These are phyloP conservation scores for Lachnellula arida DNA, from an alignment of 2,329 filamentous ascomycete species.

Conservation along the genomic window DNA sequence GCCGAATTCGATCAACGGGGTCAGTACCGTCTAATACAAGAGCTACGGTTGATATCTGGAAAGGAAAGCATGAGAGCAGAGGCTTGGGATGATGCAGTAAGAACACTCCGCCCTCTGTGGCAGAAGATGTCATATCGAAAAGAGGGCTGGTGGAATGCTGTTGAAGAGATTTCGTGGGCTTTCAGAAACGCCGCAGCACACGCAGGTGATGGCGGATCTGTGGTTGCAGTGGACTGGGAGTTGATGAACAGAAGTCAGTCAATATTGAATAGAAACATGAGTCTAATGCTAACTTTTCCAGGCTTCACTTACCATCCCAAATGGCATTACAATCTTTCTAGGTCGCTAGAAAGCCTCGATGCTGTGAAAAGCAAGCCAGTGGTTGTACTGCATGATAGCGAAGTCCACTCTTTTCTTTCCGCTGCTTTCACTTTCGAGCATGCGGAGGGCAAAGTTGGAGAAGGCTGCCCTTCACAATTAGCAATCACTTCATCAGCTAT, in stretches of 20 bases:
- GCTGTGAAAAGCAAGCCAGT: constrained; percentile 41
- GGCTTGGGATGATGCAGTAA: constrained; percentile 50
- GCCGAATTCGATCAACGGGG: constrained; percentile 49
- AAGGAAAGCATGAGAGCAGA: constrained; percentile 48
- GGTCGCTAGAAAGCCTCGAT: constrained; percentile 48
- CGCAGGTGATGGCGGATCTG: constrained; percentile 48
- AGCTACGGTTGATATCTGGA: constrained; percentile 51
- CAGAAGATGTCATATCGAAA: constrained; percentile 49
- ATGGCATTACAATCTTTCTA: constrained; percentile 59
- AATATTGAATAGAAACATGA: background rate
- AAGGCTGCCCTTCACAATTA: constrained; percentile 54
- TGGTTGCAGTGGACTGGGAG: constrained; percentile 62
- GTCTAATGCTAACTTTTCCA: constrained; percentile 29
- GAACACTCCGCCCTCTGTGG: constrained; percentile 54
- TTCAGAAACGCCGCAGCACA: constrained; percentile 52
- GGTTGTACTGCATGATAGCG: constrained; percentile 47
- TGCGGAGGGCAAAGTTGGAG: constrained; percentile 57
- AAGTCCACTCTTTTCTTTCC: constrained; percentile 49
- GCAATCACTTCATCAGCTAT: constrained; percentile 53
- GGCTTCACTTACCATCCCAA: constrained; percentile 50
- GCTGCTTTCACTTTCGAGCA: constrained; percentile 54
- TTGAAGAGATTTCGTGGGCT: constrained; percentile 58
- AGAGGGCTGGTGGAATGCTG: constrained; percentile 56
- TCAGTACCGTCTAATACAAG: constrained; percentile 50
- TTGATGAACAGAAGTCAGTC: constrained; percentile 52